These are phyloP conservation scores for Lumnitzera littorea DNA, from an alignment of 345 rosid species.

Conservation along the genomic window DNA sequence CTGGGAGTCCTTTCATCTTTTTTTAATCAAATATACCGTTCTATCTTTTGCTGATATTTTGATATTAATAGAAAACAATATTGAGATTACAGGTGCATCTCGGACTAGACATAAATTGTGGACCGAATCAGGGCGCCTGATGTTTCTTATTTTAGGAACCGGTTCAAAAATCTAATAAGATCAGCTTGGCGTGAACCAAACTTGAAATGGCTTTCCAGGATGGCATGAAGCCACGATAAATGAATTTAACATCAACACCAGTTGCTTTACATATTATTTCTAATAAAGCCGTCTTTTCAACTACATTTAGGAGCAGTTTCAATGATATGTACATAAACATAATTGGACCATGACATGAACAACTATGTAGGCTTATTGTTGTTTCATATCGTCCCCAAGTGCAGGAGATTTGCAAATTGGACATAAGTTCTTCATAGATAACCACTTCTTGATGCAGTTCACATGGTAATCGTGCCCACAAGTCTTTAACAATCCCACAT, in stretches of 20 bases:
- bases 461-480: conserved; percentile 80
- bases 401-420: conserved; percentile 82
- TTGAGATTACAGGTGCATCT: too few relatives aligned
- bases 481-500: conserved; percentile 38
- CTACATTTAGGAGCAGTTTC: conserved; percentile 1
- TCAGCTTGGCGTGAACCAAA: too few relatives aligned
- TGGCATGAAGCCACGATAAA: conserved; percentile 25
- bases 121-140: too few relatives aligned
- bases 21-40: too few relatives aligned
- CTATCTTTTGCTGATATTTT: too few relatives aligned
- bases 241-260: conserved; percentile 7
- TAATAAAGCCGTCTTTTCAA: conserved; percentile 12
- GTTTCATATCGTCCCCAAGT: conserved; percentile 25
- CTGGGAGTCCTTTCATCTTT: too few relatives aligned
- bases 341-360: conserved; percentile 3
- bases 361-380: conserved; percentile 6
- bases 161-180: too few relatives aligned
- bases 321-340: conserved; percentile 9
- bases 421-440: conserved; percentile 75
- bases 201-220: conserved; percentile 9
- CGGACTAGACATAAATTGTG: too few relatives aligned
- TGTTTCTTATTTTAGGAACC: too few relatives aligned
- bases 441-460: conserved; percentile 73
- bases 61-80: too few relatives aligned
- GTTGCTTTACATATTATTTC: conserved; percentile 19